Evolutionary conservation across 768 basidiomycete genomes (phyloP), one percentile per base, ranked within the genome.

Genomic region (Lactarius sp.): DNA sequence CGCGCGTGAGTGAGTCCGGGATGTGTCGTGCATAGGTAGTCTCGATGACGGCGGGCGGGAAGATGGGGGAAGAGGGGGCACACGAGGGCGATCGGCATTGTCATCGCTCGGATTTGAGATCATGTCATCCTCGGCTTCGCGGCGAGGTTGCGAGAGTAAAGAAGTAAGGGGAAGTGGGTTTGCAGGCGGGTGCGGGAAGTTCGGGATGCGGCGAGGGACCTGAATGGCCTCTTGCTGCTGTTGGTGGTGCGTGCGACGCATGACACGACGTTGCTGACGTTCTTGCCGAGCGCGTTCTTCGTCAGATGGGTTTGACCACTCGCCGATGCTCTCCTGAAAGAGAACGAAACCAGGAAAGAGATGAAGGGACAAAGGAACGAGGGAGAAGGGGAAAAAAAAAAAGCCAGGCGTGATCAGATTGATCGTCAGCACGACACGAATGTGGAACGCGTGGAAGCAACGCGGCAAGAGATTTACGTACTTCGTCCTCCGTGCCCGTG

Each of bases 241-340:
- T 18, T 77, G 80, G 12, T 73, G 69, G 75, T 76, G 65, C 70
- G 73, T 67, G 20, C 83, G 83, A 41, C 82, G 82, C 61, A 83
- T 71, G 61, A 83, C 73, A 44, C 88, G 84, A 51, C 86, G 83
- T 49, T 87, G 83, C 51, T 83, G 74, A 36, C 89, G 84, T 36
- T 80, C 75, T 66, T 85, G 85, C 22, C 90, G 83, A 4, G 87
- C 90, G 34, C 87, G 82, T 71, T 94, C 92, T 73, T 94, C 92
- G 70, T 94, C 92, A 31, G 92, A 94, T 18, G 92, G 92, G 70
- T 94, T 94, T 27, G 92, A 94, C 83, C 83, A 94, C 75, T 94
- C 91, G 33, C 90, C 90, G 54, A 91, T 86, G 68, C 89, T 92
- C 86, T 90, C 77, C 68, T 74, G 66, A 47, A 34, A 64, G 55